These are phyloP conservation scores for Acidomyces sp. DNA, from an alignment of 495 filamentous ascomycete species.

Conservation along the genomic window DNA sequence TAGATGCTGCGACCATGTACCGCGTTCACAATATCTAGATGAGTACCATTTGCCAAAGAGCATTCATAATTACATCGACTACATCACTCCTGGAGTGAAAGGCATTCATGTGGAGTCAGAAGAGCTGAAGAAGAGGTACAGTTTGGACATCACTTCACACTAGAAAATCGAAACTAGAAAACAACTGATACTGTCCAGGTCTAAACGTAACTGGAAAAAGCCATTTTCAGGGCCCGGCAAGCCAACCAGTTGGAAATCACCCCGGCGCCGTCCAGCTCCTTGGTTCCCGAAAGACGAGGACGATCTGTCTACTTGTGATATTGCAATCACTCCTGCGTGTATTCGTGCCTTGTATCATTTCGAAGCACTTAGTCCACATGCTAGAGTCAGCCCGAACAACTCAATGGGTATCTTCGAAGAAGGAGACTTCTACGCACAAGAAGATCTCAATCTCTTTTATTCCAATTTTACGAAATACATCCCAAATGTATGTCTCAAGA, in stretches of 20 bases:
- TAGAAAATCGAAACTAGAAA: too few relatives aligned
- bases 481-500: conserved; percentile 8
- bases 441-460: conserved; percentile 20
- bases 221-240: conserved; percentile 1
- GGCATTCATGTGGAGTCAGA: conserved; percentile 5
- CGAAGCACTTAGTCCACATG: conserved; percentile 7
- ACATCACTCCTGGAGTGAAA: conserved; percentile 20
- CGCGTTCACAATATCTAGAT: too few relatives aligned
- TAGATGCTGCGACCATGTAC: too few relatives aligned
- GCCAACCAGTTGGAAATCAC: too few relatives aligned
- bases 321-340: conserved; percentile 16
- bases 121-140: conserved; percentile 5
- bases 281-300: not conserved
- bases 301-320: conserved; percentile 13
- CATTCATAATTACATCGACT: conserved; percentile 17
- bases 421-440: conserved; percentile 14
- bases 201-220: too few relatives aligned
- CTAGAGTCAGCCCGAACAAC: conserved; percentile 14
- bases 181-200: too few relatives aligned
- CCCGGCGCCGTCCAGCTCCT: not conserved
- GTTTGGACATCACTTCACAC: too few relatives aligned
- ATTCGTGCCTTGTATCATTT: conserved; percentile 17
- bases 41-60: conserved; percentile 19
- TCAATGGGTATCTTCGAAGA: conserved; percentile 20
- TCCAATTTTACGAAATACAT: conserved; percentile 19